Evolutionary conservation across 1,284 basidiomycete species (phyloP).

Genomic region (Ustilago vetiveriae): DNA sequence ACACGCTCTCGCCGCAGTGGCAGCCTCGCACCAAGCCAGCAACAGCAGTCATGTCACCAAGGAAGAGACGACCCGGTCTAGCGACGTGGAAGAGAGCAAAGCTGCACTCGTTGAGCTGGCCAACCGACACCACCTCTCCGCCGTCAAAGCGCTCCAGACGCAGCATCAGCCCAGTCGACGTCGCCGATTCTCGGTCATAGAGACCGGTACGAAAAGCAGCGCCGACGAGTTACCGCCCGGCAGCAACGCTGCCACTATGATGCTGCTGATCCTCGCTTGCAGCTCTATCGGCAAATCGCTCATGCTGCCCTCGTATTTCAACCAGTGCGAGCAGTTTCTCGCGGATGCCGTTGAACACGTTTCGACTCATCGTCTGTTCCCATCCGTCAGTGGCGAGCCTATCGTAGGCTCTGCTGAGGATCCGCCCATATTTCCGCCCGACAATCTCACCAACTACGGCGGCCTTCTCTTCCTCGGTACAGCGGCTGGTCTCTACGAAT

Average conservation of each 20-base stretch:
- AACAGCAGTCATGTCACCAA: too few relatives aligned
- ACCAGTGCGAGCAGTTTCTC: conserved; percentile 47
- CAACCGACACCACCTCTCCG: conserved; percentile 38
- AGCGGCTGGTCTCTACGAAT: conserved; percentile 30
- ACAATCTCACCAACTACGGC: conserved; percentile 18
- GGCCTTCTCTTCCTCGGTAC: conserved; percentile 23
- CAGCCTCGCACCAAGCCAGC: conserved; percentile 24
- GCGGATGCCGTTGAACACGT: conserved; percentile 40
- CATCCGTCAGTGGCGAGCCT: conserved; percentile 28
- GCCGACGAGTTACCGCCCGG: conserved; percentile 30
- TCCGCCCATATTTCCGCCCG: conserved; percentile 10
- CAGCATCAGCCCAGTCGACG: conserved; percentile 40
- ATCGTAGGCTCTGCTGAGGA: conserved; percentile 18
- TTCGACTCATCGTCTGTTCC: conserved; percentile 35
- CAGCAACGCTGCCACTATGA: conserved; percentile 40
- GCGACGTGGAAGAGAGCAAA: background rate
- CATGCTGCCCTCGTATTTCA: conserved; percentile 48
- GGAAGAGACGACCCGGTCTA: too few relatives aligned
- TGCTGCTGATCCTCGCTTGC: conserved; percentile 41
- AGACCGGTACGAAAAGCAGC: conserved; percentile 11
- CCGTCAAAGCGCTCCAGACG: conserved; percentile 41
- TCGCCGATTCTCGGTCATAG: conserved; percentile 46
- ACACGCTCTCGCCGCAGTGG: conserved; percentile 36
- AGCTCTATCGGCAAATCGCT: conserved; percentile 35
- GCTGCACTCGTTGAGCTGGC: conserved; percentile 24